These are phyloP conservation scores for Porodaedalea pini DNA, from an alignment of 1,284 basidiomycete genomes.

Conservation along the genomic window DNA sequence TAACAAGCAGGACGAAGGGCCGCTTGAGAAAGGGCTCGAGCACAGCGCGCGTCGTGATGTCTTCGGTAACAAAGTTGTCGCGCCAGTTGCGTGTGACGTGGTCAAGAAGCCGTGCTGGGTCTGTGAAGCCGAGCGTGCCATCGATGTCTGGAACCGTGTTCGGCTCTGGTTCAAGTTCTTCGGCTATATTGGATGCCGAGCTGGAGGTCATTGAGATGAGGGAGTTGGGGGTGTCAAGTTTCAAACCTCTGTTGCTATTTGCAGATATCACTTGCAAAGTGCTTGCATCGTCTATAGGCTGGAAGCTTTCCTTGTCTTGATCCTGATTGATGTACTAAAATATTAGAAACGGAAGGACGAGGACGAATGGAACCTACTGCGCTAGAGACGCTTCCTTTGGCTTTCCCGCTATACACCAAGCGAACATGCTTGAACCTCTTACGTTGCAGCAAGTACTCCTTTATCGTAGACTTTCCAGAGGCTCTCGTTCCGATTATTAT, in stretches of 20 bases:
- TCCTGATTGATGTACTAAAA: neutral
- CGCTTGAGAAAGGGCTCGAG: constrained; percentile 77
- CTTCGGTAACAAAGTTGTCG: constrained; percentile 76
- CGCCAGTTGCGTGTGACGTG: constrained; percentile 85
- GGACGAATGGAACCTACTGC: neutral
- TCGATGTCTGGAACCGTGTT: constrained; percentile 4
- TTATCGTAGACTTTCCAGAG: constrained; percentile 78
- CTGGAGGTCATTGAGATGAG: constrained; percentile 19
- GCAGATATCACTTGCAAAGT: neutral
- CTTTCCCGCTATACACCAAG: constrained; percentile 22
- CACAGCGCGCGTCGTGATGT: constrained; percentile 57
- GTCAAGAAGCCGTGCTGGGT: constrained; percentile 60
- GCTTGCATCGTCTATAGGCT: neutral
- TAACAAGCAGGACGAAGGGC: constrained; percentile 87
- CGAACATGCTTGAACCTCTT: constrained; percentile 42
- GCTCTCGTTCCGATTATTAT: constrained; percentile 82
- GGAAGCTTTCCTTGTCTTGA: neutral
- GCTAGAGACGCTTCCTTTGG: neutral
- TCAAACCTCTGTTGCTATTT: neutral
- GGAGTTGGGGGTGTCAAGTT: constrained; percentile 10
- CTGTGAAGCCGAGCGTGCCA: constrained; percentile 42
- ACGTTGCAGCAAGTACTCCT: constrained; percentile 63
- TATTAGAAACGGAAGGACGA: neutral
- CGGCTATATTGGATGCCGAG: constrained; percentile 6
- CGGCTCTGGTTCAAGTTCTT: neutral